Evolutionary conservation across 805 yeast genomes (phyloP), one percentile per base, ranked within the genome.

Genomic region (Yarrowia phangngaensis): DNA sequence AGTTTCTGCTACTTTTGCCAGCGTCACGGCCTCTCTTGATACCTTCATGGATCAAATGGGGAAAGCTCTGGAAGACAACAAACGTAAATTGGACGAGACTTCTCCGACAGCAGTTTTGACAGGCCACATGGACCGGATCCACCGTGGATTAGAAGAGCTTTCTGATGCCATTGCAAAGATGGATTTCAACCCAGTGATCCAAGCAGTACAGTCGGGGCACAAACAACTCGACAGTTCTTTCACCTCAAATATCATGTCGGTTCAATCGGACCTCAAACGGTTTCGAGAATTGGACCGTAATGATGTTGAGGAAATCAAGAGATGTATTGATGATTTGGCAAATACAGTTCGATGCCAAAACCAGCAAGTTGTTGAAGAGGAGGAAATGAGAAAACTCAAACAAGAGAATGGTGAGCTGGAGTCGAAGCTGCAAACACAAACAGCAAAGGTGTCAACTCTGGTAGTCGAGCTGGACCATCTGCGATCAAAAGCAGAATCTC

Each of bases 31-130:
- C 8, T 29, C 35, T 4, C 48, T 41, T 4, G 20, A 41, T 8
- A 20, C 6, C 12, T 41, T 41, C 8, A 41, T 41, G 48, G 22
- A 29, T 20, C 27, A 41, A 12, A 41, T 41, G 48, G 48, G 35
- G 6, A 28, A 20, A 8, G 48, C 48, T 4, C 20, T 41, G 35
- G 48, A 29, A 16, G 35, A 29, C 12, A 41, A 41, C 35, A 41
- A 41, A 15, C 35, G 35, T 9, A 41, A 41, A 9, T 28, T 41
- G 16, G 48, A 41, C 20, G 35, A 41, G 16, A 41, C 48, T 1
- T 29, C 48, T 2, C 48, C 48, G 2, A 29, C 48, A 3, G 48
- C 48, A n/a, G 24, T 41, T 6, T 14, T 41, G 20, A 41, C 48
- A 3, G 34, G 35, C 16, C 34, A 41, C 35, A 41, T 41, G 48